phyloP scores from a whole-genome alignment of 2,329 filamentous ascomycete species.

The Berkeleyomyces rouxiae region DNA sequence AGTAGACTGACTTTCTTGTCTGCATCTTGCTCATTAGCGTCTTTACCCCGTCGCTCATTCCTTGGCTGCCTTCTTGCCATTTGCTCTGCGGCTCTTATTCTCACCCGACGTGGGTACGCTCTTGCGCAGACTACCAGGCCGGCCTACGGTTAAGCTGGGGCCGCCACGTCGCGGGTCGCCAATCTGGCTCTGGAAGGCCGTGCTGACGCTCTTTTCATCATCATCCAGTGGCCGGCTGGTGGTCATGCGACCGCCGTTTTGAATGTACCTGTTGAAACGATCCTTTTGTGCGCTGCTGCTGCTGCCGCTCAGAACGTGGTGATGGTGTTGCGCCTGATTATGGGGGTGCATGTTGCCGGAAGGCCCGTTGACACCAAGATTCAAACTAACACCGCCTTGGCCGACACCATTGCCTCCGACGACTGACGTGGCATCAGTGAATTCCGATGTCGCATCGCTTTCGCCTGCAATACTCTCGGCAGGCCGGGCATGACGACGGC shows the following conservation, averaged over 20 bases:
- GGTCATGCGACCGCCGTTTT: conserved; percentile 53
- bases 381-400: conserved; percentile 37
- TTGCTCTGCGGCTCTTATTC: neutral
- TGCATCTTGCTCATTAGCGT: neutral
- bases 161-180: conserved; percentile 31
- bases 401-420: conserved; percentile 58
- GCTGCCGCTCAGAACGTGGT: neutral
- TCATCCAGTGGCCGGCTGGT: conserved; percentile 67
- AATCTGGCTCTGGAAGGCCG: conserved; percentile 90
- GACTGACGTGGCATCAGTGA: conserved; percentile 68
- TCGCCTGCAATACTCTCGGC: conserved; percentile 76
- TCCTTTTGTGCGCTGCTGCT: conserved; percentile 32
- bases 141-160: neutral
- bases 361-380: conserved; percentile 3
- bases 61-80: conserved; percentile 5
- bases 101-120: neutral
- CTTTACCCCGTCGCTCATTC: conserved; percentile 1
- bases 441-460: conserved; percentile 80
- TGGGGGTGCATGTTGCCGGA: neutral
- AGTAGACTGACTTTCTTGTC: neutral
- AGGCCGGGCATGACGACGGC: conserved; percentile 49
- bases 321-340: neutral
- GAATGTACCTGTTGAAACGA: conserved; percentile 84
- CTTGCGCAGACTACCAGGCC: neutral
- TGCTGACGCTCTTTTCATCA: conserved; percentile 89